phyloP scores from a whole-genome alignment of 129 eudicot genomes.

The Flaveria ramosissima region DNA sequence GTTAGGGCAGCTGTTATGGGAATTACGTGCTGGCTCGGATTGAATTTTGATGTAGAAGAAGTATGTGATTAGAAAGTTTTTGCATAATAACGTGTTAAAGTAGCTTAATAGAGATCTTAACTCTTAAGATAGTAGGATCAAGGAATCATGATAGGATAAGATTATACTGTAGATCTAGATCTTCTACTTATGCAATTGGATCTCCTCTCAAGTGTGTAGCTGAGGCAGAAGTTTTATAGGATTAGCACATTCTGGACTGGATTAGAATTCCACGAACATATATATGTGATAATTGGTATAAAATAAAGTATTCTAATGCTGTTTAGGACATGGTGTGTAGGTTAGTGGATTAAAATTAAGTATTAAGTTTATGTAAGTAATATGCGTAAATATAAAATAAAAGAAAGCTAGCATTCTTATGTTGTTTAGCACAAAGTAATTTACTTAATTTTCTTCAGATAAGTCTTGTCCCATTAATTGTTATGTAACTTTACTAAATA shows the following conservation, averaged over 20 bases:
- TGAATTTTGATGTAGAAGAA: neutral
- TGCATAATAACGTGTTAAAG: neutral
- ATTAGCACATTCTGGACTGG: neutral
- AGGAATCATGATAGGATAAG: conserved; percentile 10
- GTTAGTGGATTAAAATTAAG: neutral
- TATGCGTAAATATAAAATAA: neutral
- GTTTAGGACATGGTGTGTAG: neutral
- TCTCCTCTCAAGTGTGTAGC: neutral
- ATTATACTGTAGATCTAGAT: neutral
- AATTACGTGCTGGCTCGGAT: neutral
- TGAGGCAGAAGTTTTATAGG: conserved; percentile 17
- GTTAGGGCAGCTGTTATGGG: neutral
- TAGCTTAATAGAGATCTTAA: neutral
- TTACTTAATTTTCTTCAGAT: neutral
- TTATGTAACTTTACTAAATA: neutral
- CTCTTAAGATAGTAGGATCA: neutral
- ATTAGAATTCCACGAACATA: neutral
- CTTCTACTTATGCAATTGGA: neutral
- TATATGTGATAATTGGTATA: neutral
- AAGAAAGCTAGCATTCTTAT: conserved; percentile 15
- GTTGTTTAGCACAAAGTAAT: neutral
- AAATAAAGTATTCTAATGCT: neutral
- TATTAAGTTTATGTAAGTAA: neutral
- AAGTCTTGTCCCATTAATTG: neutral
- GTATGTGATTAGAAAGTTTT: neutral